Evolutionary conservation across 2,329 filamentous ascomycete species (phyloP).

Genomic region (Diplodia seriata): DNA sequence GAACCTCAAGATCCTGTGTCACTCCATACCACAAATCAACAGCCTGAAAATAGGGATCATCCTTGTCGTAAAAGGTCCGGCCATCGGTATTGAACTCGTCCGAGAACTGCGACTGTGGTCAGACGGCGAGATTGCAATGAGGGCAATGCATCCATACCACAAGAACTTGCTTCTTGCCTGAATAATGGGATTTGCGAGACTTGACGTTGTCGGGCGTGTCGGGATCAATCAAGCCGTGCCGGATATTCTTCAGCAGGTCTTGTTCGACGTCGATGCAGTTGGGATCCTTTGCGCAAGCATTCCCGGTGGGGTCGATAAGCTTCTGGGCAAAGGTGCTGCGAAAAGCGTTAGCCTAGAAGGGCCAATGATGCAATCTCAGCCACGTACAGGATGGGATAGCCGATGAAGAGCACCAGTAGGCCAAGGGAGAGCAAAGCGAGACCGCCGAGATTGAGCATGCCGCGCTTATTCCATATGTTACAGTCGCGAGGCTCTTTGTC

Average conservation of each 20-base stretch:
- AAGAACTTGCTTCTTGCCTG: slow-evolving; percentile 66
- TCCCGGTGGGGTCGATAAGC: slow-evolving; percentile 45
- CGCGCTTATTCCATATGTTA: slow-evolving; percentile 70
- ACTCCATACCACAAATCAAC: slow-evolving; percentile 77
- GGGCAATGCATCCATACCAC: slow-evolving; percentile 54
- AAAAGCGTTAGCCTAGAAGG: neutral
- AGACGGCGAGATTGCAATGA: slow-evolving; percentile 11
- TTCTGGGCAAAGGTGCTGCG: slow-evolving; percentile 65
- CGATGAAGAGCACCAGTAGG: slow-evolving; percentile 70
- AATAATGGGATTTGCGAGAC: slow-evolving; percentile 62
- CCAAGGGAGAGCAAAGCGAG: slow-evolving; percentile 66
- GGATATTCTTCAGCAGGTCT: slow-evolving; percentile 62
- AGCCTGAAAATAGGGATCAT: slow-evolving; percentile 72
- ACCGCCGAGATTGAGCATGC: slow-evolving; percentile 69
- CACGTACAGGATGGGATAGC: slow-evolving; percentile 72
- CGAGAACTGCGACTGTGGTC: slow-evolving; percentile 60
- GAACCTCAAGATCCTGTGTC: slow-evolving; percentile 70
- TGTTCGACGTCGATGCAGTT: slow-evolving; percentile 59
- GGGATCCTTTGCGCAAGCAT: slow-evolving; percentile 52
- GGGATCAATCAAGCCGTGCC: slow-evolving; percentile 68
- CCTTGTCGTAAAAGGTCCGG: slow-evolving; percentile 73
- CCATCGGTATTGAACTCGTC: slow-evolving; percentile 74
- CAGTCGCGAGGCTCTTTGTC: slow-evolving; percentile 68
- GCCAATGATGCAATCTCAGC: neutral
- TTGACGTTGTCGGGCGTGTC: slow-evolving; percentile 67